Conservation (phyloP, 225 moss, liverwort and hornwort genomes). For the Bryum argenteum region DNA sequence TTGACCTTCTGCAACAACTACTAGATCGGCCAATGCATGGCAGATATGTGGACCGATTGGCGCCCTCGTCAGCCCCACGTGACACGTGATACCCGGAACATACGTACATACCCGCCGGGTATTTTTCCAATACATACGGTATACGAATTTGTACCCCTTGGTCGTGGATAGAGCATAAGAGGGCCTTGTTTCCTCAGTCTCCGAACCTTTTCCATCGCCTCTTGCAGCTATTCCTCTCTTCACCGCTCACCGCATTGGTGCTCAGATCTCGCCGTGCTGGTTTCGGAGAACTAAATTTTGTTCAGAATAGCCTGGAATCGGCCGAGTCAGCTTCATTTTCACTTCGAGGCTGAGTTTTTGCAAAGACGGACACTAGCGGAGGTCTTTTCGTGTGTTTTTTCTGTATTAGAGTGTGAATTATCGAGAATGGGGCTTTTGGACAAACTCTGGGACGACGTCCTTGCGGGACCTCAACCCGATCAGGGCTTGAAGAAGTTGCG, state of each 20-base stretch:
- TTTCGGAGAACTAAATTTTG: neutral
- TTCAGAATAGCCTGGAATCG: neutral
- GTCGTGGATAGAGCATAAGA: conserved; percentile 43
- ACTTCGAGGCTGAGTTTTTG: neutral
- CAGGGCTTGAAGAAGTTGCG: conserved; percentile 66
- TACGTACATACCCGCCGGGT: neutral
- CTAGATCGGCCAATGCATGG: conserved; percentile 28
- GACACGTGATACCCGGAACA: conserved; percentile 12
- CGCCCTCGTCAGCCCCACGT: conserved; percentile 25
- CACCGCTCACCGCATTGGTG: conserved; percentile 3
- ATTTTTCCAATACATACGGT: fast-evolving
- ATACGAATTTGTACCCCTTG: neutral
- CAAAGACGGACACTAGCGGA: neutral
- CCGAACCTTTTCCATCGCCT: conserved; percentile 33
- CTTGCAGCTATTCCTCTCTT: conserved; percentile 2
- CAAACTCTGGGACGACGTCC: conserved; percentile 74
- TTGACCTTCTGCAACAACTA: neutral
- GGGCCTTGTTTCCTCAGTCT: neutral
- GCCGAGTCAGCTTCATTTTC: neutral
- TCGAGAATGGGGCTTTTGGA: conserved; percentile 57
- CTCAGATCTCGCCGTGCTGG: neutral
- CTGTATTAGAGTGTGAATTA: neutral
- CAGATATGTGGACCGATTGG: neutral
- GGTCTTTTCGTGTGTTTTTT: neutral
- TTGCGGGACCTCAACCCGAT: conserved; percentile 70